Base-by-base conservation (phyloP, 2,329 filamentous ascomycete genomes). In the Davidsoniella virescens region DNA sequence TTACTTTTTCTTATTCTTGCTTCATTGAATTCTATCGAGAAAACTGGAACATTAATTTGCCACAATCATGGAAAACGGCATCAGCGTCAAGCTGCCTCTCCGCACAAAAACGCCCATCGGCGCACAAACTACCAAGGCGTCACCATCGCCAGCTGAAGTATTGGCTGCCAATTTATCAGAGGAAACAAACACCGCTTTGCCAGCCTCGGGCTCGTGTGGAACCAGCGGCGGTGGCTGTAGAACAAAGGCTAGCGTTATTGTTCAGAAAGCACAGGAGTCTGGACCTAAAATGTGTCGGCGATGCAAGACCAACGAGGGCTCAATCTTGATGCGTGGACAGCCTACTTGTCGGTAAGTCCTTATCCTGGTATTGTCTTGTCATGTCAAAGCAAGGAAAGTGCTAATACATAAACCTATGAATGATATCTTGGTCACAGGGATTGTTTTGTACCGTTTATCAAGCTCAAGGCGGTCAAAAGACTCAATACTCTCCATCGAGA, bases 401-500 rank as follows among this genome's bases (percentile, higher is more conserved):
- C 26, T 23, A 3, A 47, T 6, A 52, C 59, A 42, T 18, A 47
- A 14, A 57, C 50, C 44, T 33, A 20, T 20, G 3, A 20, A 33
- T 12, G 26, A 8, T 8, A 8, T 33, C 7, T 33, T 45, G 43
- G 16, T 17, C 20, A 42, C 36, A 68, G 66, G n/a, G 57, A 63
- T 42, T 96, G 92, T 66, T 95, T 90, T 65, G 68, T 73, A 52
- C 74, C 75, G 58, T 95, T 87, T 67, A 72, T 94, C 50, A 70
- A 76, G 53, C 80, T 76, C 56, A 96, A 96, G 65, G 73, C 80
- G 54, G 74, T 86, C 57, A 90, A 90, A 64, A 84, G 87, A 17
- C 65, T 78, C 25, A 70, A 69, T 55, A 63, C 65, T 17, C 63
- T 77, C 5, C 71, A 70, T 59, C 69, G 68, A 40, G 71, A 75